Conservation (phyloP, 164 flowering plant genomes). For the Vitis labrusca region DNA sequence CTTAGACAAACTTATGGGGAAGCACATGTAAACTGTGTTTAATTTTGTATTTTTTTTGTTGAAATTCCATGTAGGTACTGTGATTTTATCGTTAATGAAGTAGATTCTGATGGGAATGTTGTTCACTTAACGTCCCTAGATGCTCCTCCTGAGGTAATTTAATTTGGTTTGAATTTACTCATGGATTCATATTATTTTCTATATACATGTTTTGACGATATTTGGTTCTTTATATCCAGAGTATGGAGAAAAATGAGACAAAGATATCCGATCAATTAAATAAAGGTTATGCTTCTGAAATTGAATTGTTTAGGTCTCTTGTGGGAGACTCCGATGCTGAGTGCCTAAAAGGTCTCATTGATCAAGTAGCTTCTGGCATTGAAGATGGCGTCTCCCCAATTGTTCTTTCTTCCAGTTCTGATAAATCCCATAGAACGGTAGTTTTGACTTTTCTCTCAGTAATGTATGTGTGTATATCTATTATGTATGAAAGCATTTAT, state of each 20-base stretch:
- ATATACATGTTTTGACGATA: not conserved
- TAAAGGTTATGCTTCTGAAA: constrained; percentile 45
- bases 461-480: not conserved
- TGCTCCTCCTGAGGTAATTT: constrained; percentile 67
- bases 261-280: constrained; percentile 26
- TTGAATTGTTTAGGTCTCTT: constrained; percentile 66
- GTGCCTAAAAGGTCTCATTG: constrained; percentile 48
- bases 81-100: constrained; percentile 96
- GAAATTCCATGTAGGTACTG: constrained; percentile 53
- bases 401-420: constrained; percentile 75
- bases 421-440: constrained; percentile 87
- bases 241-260: constrained; percentile 36
- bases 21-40: no score
- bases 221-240: constrained; percentile 20
- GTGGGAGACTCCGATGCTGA: constrained; percentile 72
- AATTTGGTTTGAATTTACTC: not conserved
- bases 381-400: constrained; percentile 46
- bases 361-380: constrained; percentile 40
- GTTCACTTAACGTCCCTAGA: constrained; percentile 72
- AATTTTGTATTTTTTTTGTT: not conserved
- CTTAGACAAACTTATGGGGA: no score
- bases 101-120: constrained; percentile 82
- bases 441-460: constrained; percentile 20
- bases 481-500: no score
- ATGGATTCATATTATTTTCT: not conserved